Evolutionary conservation across 192 early-diverging fungal genomes (phyloP).

Genomic region (Entrophospora sp.): DNA sequence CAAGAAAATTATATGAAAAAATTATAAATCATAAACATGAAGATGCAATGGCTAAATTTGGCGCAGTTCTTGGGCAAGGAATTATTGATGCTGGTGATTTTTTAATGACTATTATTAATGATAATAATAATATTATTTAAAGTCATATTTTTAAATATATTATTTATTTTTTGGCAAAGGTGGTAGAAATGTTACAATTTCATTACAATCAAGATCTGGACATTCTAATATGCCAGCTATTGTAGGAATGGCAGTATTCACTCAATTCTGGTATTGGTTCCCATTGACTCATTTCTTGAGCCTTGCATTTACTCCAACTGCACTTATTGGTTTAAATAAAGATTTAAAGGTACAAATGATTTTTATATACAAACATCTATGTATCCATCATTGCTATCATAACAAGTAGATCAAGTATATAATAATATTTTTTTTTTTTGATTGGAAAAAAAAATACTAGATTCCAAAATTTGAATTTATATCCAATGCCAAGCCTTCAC

Average conservation of each 20-base stretch:
- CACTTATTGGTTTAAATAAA: constrained; percentile 88
- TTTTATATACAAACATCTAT: too few relatives aligned
- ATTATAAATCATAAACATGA: constrained; percentile 90
- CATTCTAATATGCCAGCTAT: constrained; percentile 90
- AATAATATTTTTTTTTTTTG: too few relatives aligned
- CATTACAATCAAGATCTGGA: constrained; percentile 76
- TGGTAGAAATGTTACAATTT: constrained; percentile 96
- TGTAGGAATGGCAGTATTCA: constrained; percentile 97
- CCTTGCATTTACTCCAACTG: constrained; percentile 91
- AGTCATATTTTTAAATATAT: background rate
- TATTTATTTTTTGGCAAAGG: constrained; percentile 30
- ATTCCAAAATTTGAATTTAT: constrained; percentile 78
- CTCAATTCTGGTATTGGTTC: constrained; percentile 99
- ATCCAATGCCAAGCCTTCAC: constrained; percentile 76
- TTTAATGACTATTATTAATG: too few relatives aligned
- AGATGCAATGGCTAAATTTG: constrained; percentile 90
- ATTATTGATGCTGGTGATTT: constrained; percentile 87
- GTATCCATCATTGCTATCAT: too few relatives aligned
- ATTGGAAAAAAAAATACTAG: too few relatives aligned
- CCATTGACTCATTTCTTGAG: constrained; percentile 93
- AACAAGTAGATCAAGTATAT: too few relatives aligned
- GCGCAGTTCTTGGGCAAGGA: constrained; percentile 90
- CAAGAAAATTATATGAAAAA: constrained; percentile 79
- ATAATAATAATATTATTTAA: background rate
- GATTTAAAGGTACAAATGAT: constrained; percentile 69